phyloP scores from a whole-genome alignment of 306 rosid genomes.

The Styphnolobium japonicum region DNA sequence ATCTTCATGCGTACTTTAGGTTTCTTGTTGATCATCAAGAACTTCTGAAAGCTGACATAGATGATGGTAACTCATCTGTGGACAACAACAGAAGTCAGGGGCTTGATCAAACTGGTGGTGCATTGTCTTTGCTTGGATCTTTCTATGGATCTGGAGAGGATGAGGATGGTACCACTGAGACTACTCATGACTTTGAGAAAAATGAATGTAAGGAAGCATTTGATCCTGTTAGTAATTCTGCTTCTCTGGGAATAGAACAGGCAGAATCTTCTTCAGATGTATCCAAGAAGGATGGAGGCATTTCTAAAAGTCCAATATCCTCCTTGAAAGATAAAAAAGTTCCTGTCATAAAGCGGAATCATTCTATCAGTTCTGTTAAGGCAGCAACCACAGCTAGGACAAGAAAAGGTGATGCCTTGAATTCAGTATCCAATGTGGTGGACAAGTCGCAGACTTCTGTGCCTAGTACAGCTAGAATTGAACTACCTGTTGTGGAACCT shows the following conservation, averaged over 20 bases:
- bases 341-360: constrained; percentile 60
- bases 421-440: constrained; percentile 24
- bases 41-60: constrained; percentile 47
- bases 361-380: constrained; percentile 45
- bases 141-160: constrained; percentile 80
- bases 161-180: constrained; percentile 60
- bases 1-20: constrained; percentile 76
- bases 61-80: constrained; percentile 32
- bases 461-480: constrained; percentile 42
- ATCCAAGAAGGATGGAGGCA: constrained; percentile 39
- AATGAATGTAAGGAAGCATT: constrained; percentile 27
- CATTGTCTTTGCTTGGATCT: constrained; percentile 87
- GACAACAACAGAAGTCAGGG: constrained; percentile 48
- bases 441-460: constrained; percentile 38
- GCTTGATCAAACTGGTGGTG: constrained; percentile 63
- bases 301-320: constrained; percentile 36
- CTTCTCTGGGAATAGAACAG: constrained; percentile 41
- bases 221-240: constrained; percentile 27
- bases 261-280: constrained; percentile 37
- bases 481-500: constrained; percentile 71
- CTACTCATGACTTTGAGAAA: constrained; percentile 22
- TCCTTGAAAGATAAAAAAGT: constrained; percentile 59
- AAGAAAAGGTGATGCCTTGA: constrained; percentile 38
- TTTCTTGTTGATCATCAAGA: constrained; percentile 78
- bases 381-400: constrained; percentile 34